Conservation (phyloP, 2,329 filamentous ascomycete genomes). For the Gremmenia infestans region DNA sequence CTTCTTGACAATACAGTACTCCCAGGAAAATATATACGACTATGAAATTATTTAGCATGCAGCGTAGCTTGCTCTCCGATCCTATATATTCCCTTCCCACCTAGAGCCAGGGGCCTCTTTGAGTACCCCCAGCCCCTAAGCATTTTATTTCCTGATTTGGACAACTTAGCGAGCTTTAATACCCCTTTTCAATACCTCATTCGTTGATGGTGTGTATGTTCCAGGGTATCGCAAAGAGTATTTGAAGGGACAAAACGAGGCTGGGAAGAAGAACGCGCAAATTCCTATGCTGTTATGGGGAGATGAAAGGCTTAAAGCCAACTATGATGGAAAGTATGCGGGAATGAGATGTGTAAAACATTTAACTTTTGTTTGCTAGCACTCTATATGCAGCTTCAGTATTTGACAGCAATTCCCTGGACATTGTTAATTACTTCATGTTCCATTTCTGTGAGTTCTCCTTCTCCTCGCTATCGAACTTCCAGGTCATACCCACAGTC, state of each 20-base stretch:
- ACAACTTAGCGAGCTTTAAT: slow-evolving; percentile 25
- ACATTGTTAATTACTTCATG: slow-evolving; percentile 24
- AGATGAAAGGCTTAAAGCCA: background rate
- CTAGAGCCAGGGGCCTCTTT: no score
- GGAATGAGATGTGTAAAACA: background rate
- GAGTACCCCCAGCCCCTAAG: no score
- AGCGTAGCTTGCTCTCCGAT: slow-evolving; percentile 72
- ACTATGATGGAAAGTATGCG: background rate
- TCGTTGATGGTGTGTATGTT: slow-evolving; percentile 53
- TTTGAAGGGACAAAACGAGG: slow-evolving; percentile 42
- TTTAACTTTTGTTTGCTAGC: background rate
- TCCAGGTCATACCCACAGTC: slow-evolving; percentile 61
- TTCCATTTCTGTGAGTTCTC: slow-evolving; percentile 28
- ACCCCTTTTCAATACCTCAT: slow-evolving; percentile 31
- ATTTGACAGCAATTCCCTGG: background rate
- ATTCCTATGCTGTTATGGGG: slow-evolving; percentile 12
- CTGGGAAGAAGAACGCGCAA: slow-evolving; percentile 37
- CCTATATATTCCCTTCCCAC: slow-evolving; percentile 73
- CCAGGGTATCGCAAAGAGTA: background rate
- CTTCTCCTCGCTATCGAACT: slow-evolving; percentile 22
- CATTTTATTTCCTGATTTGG: no score
- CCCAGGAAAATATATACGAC: slow-evolving; percentile 59
- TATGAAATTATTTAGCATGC: slow-evolving; percentile 64
- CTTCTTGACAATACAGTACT: slow-evolving; percentile 9
- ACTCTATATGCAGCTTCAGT: background rate